phyloP scores from a whole-genome alignment of 2,329 filamentous ascomycete genomes.

The Neopestalotiopsis clavispora region DNA sequence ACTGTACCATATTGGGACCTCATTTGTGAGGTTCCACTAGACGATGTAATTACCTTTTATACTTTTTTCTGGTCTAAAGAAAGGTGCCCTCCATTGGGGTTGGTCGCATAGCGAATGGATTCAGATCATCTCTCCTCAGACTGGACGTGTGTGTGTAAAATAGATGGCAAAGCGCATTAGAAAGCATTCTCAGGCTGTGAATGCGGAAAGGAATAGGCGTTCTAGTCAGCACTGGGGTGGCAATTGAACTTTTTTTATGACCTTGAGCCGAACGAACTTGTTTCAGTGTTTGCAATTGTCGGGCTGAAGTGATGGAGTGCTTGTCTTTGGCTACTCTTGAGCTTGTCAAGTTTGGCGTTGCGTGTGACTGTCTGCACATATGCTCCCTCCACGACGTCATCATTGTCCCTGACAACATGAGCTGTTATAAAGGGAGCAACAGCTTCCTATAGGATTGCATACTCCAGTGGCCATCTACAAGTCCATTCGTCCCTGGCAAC shows the following conservation, averaged over 20 bases:
- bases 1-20: conserved; percentile 34
- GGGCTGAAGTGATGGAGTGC: too few relatives aligned
- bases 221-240: conserved; percentile 32
- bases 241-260: conserved; percentile 27
- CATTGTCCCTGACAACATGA: too few relatives aligned
- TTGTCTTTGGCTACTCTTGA: too few relatives aligned
- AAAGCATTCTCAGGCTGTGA: conserved; percentile 39
- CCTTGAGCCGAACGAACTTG: neutral
- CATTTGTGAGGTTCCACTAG: conserved; percentile 24
- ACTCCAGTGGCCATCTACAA: too few relatives aligned
- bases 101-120: conserved; percentile 48
- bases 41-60: conserved; percentile 24
- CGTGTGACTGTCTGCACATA: too few relatives aligned
- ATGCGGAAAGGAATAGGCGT: conserved; percentile 35
- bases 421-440: too few relatives aligned
- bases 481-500: too few relatives aligned
- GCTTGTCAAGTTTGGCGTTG: too few relatives aligned
- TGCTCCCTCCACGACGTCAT: too few relatives aligned
- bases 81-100: conserved; percentile 23
- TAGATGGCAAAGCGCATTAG: conserved; percentile 54
- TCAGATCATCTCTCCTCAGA: conserved; percentile 59
- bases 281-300: neutral
- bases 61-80: conserved; percentile 23
- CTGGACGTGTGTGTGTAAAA: conserved; percentile 53
- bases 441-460: too few relatives aligned